Conservation (phyloP, 768 basidiomycete genomes). For the Fomitopsis serialis region DNA sequence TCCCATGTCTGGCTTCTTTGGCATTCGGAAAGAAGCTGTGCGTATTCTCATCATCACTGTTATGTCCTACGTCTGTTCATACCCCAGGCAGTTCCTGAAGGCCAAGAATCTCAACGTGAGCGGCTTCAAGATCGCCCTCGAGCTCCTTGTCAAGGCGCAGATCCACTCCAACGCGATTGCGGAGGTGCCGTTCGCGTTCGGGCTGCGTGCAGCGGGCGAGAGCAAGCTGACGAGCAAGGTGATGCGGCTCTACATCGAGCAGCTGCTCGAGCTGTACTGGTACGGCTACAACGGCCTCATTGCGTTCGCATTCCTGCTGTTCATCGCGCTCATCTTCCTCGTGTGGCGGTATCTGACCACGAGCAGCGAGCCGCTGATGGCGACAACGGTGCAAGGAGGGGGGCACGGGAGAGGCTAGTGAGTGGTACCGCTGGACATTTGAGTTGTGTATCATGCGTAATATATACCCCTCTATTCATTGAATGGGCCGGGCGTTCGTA, state of each 20-base stretch:
- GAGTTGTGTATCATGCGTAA: background rate
- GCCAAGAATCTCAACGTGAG: constrained; percentile 20
- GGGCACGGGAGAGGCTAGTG: background rate
- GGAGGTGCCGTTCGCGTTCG: constrained; percentile 26
- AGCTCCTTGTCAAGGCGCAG: constrained; percentile 24
- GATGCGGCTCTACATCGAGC: constrained; percentile 24
- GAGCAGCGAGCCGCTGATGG: background rate
- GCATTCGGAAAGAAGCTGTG: constrained; percentile 23
- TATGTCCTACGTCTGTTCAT: background rate
- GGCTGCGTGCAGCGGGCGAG: constrained; percentile 25
- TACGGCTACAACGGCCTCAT: constrained; percentile 18
- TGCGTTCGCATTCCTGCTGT: constrained; percentile 9
- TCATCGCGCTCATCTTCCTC: background rate
- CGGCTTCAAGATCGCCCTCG: constrained; percentile 27
- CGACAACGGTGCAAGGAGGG: background rate
- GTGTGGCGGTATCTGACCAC: background rate
- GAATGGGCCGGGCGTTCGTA: too few species aligned
- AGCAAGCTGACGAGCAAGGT: constrained; percentile 26
- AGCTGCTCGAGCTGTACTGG: constrained; percentile 25
- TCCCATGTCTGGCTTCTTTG: constrained; percentile 27
- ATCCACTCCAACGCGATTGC: constrained; percentile 20
- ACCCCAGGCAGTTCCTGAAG: constrained; percentile 20
- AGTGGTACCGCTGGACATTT: background rate
- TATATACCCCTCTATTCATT: background rate
- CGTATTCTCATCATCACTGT: background rate